Evolutionary conservation across 768 basidiomycete genomes (phyloP), one percentile per base, ranked within the genome.

Genomic region (Suillus discolor): DNA sequence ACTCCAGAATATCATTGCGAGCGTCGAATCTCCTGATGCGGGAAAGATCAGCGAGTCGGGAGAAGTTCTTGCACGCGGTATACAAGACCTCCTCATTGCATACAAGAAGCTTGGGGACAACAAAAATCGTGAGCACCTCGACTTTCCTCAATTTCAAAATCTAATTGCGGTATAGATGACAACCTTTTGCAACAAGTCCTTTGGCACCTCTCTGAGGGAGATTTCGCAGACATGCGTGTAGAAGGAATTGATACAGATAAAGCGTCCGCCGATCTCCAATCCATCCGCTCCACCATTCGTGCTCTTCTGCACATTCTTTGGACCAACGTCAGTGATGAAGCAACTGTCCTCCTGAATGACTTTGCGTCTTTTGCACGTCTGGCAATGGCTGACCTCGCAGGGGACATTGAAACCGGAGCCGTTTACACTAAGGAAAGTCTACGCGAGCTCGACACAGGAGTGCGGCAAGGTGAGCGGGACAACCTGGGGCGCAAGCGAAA

Each of bases 311-410:
- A 80, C 49, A 81, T 85, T 67, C 66, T 89, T 51, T 89, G 86
- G 83, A 71, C 80, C 2, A 86, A 83, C 36, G 54, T 88, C 31
- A 76, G 84, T 0, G 79, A 83, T 4, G 89, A 90, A 71, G 83
- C 85, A 16, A 75, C 78, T 51, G 81, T 82, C 41, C 77, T 90
- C 31, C 78, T 89, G 68, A 75, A 80, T 62, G 90, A 92, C 73
- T 84, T 91, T 69, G 80, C 87, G 6, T 90, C 89, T 36, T 86
- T 91, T 68, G 69, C 82, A 1, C 86, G 91, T 0, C 81, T 90
- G 38, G 83, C 88, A 3, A 76, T 91, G 53, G 89, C 90, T 0
- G 89, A 92, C 63, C 83, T 85, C 0, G 89, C 89, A 0, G 89
- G 89, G 61, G 74, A 83, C 20, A 65, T 91, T 23, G 86, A 90